Base-by-base conservation (phyloP, 805 yeast genomes). In the Candida wancherniae region DNA sequence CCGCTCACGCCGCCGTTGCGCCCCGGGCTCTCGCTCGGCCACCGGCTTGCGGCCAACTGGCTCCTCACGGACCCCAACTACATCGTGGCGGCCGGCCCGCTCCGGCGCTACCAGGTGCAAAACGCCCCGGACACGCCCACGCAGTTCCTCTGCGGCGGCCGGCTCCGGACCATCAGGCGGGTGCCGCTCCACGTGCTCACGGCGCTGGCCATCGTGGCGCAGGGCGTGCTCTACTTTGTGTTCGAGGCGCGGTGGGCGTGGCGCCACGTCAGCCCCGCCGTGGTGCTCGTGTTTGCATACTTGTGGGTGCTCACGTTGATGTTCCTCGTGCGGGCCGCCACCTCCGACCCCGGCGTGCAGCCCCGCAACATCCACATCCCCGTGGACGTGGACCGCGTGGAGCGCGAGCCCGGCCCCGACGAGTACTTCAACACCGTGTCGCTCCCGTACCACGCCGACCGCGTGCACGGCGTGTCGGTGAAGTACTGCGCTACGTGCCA, bases 311-410 rank as follows among this genome's bases (percentile, higher is more conserved):
- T 75, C 23, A 50, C 74, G 2, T n/a, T 74, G 1, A 28, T 52
- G 3, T 69, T 75, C 30, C 75, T 76, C 37, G 34, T 78, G 6
- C 67, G 57, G 34, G 78, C 81, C 0, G 66, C 82, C 0, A 59
- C 73, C 2, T 53, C 70, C 8, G 94, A 84, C 44, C 84, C 94
- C 0, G 94, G 94, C 0, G 53, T 69, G 4, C 47, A 81, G 8
- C 88, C 94, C 1, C 58, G 77, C 37, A 80, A 81, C 53, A 52
- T 80, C 4, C 92, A 84, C 45, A 15, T 77, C 9, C 19, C 70
- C 71, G 0, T 23, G 25, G 19, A 38, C 33, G 10, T 28, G 26
- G 28, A 24, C 20, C 3, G 22, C 26, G 12, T 34, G 24, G 23
- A 32, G 18, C 21, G 10, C 28, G 24, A 15, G 30, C 28, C 13